These are phyloP conservation scores for Nepenthes alata DNA, from an alignment of 179 eudicot species.

Conservation along the genomic window DNA sequence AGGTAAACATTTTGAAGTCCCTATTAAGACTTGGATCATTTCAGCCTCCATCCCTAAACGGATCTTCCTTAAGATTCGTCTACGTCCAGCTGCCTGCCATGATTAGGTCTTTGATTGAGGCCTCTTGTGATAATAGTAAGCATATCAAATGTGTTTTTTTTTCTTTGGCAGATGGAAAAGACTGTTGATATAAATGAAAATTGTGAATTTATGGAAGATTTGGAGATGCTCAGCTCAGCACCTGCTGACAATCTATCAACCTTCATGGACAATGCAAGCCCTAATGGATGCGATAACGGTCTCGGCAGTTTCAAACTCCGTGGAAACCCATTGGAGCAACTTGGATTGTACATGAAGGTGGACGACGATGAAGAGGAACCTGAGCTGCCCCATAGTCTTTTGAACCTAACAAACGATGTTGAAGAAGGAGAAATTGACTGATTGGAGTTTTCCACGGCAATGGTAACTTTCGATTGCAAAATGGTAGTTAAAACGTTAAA, in stretches of 20 bases:
- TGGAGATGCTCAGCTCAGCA: constrained; percentile 58
- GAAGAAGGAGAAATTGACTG: constrained; percentile 39
- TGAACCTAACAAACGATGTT: constrained; percentile 15
- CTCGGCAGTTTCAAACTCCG: constrained; percentile 33
- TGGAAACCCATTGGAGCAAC: constrained; percentile 37
- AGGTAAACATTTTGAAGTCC: too few species aligned
- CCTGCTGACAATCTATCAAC: constrained; percentile 25
- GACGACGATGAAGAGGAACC: constrained; percentile 33
- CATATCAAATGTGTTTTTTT: not conserved
- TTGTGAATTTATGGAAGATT: constrained; percentile 67
- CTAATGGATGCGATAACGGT: constrained; percentile 20
- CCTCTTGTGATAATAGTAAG: too few species aligned
- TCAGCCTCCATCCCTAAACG: too few species aligned
- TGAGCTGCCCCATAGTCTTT: constrained; percentile 17
- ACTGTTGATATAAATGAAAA: constrained; percentile 81
- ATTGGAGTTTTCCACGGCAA: not conserved
- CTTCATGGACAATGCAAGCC: constrained; percentile 23
- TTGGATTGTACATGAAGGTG: constrained; percentile 31
- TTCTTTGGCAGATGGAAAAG: constrained; percentile 64
- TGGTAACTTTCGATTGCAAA: too few species aligned
- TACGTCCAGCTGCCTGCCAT: too few species aligned
- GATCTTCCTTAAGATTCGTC: too few species aligned
- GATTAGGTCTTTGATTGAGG: too few species aligned
- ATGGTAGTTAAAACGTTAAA: too few species aligned
- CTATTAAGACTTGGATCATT: too few species aligned